phyloP scores from a whole-genome alignment of 2,329 filamentous ascomycete genomes.

The Nigrograna mackinnonii region DNA sequence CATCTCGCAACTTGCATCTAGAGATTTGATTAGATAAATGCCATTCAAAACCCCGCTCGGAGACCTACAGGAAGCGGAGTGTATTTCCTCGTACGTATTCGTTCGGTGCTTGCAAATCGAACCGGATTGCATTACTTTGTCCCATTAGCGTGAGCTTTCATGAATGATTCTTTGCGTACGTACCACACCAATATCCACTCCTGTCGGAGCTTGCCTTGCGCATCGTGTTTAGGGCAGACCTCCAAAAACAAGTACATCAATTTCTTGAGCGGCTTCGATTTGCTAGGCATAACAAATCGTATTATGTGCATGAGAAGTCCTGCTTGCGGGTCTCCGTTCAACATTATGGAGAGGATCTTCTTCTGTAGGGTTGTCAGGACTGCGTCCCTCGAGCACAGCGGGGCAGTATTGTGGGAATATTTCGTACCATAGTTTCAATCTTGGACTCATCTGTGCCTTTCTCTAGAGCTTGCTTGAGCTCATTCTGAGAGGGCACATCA shows the following conservation, averaged over 20 bases:
- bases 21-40: too few relatives aligned
- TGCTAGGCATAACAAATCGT: slow-evolving; percentile 98
- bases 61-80: slow-evolving; percentile 76
- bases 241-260: slow-evolving; percentile 99
- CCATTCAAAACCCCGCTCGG: too few relatives aligned
- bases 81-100: slow-evolving; percentile 98
- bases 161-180: slow-evolving; percentile 30
- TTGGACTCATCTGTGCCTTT: slow-evolving; percentile 93
- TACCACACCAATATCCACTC: slow-evolving; percentile 99
- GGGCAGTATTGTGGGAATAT: slow-evolving; percentile 20
- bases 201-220: slow-evolving; percentile 93
- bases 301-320: slow-evolving; percentile 99
- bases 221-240: slow-evolving; percentile 94
- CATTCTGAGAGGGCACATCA: slow-evolving; percentile 86
- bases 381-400: slow-evolving; percentile 55
- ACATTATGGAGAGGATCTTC: slow-evolving; percentile 93
- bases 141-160: slow-evolving; percentile 26
- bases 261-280: slow-evolving; percentile 96
- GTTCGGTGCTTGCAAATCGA: slow-evolving; percentile 95
- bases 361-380: slow-evolving; percentile 53
- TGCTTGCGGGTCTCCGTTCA: slow-evolving; percentile 96
- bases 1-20: slow-evolving; percentile 85
- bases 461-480: slow-evolving; percentile 90
- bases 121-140: slow-evolving; percentile 90
- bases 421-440: slow-evolving; percentile 69